These are phyloP conservation scores for Colletotrichum lupini DNA, from an alignment of 2,329 filamentous ascomycete genomes.

Conservation along the genomic window DNA sequence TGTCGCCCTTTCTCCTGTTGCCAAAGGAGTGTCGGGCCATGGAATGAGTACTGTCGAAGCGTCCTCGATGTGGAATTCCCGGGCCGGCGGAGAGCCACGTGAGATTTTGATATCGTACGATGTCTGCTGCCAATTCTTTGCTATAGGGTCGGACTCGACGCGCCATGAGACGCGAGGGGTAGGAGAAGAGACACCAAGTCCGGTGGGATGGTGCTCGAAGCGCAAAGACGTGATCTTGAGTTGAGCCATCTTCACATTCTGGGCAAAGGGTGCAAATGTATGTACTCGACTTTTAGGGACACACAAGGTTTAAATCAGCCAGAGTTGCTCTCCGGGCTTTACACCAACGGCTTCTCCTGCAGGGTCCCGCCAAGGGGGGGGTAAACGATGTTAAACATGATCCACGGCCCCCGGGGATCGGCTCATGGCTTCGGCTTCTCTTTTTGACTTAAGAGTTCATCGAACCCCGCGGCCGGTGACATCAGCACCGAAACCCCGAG, in stretches of 20 bases:
- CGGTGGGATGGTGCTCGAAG: slow-evolving; percentile 37
- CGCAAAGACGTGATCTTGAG: slow-evolving; percentile 8
- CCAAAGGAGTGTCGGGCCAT: slow-evolving; percentile 38
- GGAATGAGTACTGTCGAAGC: slow-evolving; percentile 24
- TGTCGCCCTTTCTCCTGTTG: slow-evolving; percentile 41
- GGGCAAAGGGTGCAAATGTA: no score
- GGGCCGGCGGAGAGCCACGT: neutral
- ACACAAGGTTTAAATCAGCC: neutral
- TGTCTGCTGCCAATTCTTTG: slow-evolving; percentile 32
- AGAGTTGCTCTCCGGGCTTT: no score
- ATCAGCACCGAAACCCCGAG: slow-evolving; percentile 30
- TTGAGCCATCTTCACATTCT: neutral
- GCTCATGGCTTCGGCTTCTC: slow-evolving; percentile 9
- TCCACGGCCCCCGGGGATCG: neutral
- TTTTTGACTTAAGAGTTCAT: neutral
- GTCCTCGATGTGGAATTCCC: slow-evolving; percentile 12
- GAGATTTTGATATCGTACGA: slow-evolving; percentile 37
- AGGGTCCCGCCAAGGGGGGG: neutral
- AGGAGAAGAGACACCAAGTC: slow-evolving; percentile 30
- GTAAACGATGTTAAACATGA: neutral
- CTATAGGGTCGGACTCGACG: neutral
- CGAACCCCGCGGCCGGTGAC: slow-evolving; percentile 26
- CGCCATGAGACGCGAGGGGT: slow-evolving; percentile 37
- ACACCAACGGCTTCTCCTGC: neutral
- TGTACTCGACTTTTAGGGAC: neutral